These are phyloP conservation scores for Aspergillus biplanus DNA, from an alignment of 495 filamentous ascomycete species.

Conservation along the genomic window DNA sequence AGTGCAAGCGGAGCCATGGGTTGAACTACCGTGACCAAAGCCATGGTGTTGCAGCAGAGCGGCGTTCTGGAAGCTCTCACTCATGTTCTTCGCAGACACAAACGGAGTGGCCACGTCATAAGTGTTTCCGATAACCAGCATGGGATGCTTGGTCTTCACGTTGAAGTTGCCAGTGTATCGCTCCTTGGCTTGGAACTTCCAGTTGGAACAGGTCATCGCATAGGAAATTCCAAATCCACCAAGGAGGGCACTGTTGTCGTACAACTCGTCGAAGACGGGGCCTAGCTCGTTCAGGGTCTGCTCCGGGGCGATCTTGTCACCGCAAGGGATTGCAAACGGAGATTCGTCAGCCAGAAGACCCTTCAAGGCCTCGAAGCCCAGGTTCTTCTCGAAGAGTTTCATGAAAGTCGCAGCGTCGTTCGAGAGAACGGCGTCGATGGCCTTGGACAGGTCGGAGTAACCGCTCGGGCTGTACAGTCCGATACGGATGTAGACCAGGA, in stretches of 20 bases:
- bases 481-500: constrained; percentile 27
- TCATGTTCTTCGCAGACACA: constrained; percentile 44
- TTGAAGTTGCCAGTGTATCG: constrained; percentile 42
- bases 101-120: constrained; percentile 48
- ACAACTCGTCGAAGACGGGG: constrained; percentile 18
- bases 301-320: constrained; percentile 10
- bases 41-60: constrained; percentile 44
- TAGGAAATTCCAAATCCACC: constrained; percentile 24
- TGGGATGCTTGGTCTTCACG: constrained; percentile 46
- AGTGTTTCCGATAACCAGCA: constrained; percentile 48
- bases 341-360: not conserved
- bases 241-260: constrained; percentile 17
- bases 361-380: not conserved
- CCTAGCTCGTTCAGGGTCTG: constrained; percentile 27
- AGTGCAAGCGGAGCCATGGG: constrained; percentile 41
- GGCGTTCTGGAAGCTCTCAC: constrained; percentile 45
- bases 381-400: not conserved
- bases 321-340: constrained; percentile 8
- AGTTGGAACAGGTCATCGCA: constrained; percentile 39
- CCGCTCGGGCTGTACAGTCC: constrained; percentile 27
- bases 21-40: constrained; percentile 40
- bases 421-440: constrained; percentile 29
- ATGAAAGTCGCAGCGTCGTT: constrained; percentile 19
- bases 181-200: constrained; percentile 46
- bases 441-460: constrained; percentile 29